Base-by-base conservation (phyloP, 257 asterid species). In the Plantago major region DNA sequence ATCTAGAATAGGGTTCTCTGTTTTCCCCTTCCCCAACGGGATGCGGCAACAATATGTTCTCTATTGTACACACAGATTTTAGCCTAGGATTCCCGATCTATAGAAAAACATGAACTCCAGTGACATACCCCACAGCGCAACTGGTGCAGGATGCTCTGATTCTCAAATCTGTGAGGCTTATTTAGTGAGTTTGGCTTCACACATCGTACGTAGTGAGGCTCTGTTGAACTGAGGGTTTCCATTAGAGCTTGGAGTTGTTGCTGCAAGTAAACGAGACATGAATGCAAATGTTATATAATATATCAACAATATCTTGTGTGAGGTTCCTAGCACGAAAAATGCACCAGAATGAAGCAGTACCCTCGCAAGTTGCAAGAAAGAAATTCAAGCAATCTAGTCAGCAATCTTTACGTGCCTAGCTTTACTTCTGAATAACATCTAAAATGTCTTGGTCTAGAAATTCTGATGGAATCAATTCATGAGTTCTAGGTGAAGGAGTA, bases 191-290 rank as follows among this genome's bases (percentile, higher is more conserved):
- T 93, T 65, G 99, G 99, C 82, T 93, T 93, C 83, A 93, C 96
- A 71, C 99, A 93, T 44, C 99, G 87, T 69, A 93, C 65, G 62
- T 93, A 93, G 69, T 93, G 99, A 68, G 99, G 99, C 76, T 93
- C 97, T 56, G 99, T 93, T 53, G 95, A 81, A 81, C 99, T 79
- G 65, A 93, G 97, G 19, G 91, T 93, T 75, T 89, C 97, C 99
- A 93, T 87, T 38, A 93, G 97, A 63, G 99, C 82, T 81, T 93
- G 99, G 69, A 93, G 95, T 89, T 93, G 97, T 89, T 84, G 97
- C 99, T 93, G 78, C 78, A 69, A 70, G 76, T 60, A 77, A 71
- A 52, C 44, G 56, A 61, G 26, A 72, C 67, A 66, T 38, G 14
- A 52, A 16, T 63, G 58, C 58, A 67, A 70, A 73, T 55, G 63